Conservation (phyloP, 257 asterid species). For the Penstemon eatonii region DNA sequence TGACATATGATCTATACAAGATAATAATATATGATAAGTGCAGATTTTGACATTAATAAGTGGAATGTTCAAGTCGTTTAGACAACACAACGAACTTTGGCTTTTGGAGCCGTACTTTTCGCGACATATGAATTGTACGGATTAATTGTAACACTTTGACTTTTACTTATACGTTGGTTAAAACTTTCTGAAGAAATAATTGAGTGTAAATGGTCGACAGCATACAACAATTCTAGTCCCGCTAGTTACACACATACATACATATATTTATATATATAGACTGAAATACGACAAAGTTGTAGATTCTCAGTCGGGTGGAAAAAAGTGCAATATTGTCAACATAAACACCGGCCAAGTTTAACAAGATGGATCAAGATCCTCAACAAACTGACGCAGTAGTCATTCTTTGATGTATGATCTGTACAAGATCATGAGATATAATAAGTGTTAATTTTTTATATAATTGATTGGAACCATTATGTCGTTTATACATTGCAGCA, state of each 20-base stretch:
- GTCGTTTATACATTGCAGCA: background rate
- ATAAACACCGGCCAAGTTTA: no score
- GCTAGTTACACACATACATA: background rate
- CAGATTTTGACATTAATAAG: no score
- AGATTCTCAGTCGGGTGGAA: no score
- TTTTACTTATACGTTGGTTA: no score
- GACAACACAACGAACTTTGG: background rate
- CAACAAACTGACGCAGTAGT: no score
- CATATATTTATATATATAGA: no score
- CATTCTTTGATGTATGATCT: background rate
- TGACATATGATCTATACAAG: no score
- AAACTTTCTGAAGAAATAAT: background rate
- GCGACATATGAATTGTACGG: background rate
- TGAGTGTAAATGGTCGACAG: background rate
- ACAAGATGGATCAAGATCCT: no score
- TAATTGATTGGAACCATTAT: background rate
- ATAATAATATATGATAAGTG: no score
- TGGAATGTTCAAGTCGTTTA: background rate
- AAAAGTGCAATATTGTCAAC: no score
- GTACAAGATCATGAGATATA: background rate
- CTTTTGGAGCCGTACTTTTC: no score
- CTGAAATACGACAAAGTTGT: no score
- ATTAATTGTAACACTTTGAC: background rate
- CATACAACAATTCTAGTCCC: background rate
- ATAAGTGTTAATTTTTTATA: background rate